Evolutionary conservation across 2,329 filamentous ascomycete species (phyloP), one percentile per base, ranked within the genome.

Genomic region (Hypoxylon sp.): DNA sequence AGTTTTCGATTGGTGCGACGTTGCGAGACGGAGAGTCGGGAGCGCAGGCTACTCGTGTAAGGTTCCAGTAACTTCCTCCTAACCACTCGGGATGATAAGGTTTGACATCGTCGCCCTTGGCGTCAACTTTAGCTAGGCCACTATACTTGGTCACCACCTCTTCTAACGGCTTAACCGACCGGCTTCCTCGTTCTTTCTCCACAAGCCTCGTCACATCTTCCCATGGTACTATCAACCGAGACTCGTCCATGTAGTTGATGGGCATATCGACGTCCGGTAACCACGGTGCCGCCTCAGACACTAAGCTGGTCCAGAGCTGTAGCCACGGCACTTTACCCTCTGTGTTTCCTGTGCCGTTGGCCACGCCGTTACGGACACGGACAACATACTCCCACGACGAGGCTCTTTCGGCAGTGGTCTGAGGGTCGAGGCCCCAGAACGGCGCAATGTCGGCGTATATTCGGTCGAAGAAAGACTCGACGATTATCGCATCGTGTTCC

Each of bases 381-480:
- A 87, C 81, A n/a, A 84, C 80, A 70, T 82, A 80, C 50, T 81
- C 79, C 79, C 82, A 84, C 5, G 79, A 74, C n/a, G 79, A 76
- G 50, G 85, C 83, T 42, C 81, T 78, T 37, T 75, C 71, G 50
- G 77, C 77, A 10, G 81, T 79, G 48, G 81, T 78, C 33, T 79
- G 77, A 17, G 81, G 77, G 33, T 86, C 84, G 35, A 88, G 77
- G 1, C 81, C 87, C 88, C 88, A 90, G 73, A 87, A 90, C 1
- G 88, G 88, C 50, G 85, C 80, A 59, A 90, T 74, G 74, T 91
- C 88, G 69, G 88, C 85, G 79, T 89, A 88, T 63, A 91, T 88
- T 66, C 88, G 87, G 74, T 90, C 86, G 78, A 89, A 91, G 73
- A 88, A 91, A 59, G 88, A 85, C 73, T 91, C 88, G 42, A 90